Evolutionary conservation across 2,329 filamentous ascomycete species (phyloP).

Genomic region (Rhynchosporium secalis): DNA sequence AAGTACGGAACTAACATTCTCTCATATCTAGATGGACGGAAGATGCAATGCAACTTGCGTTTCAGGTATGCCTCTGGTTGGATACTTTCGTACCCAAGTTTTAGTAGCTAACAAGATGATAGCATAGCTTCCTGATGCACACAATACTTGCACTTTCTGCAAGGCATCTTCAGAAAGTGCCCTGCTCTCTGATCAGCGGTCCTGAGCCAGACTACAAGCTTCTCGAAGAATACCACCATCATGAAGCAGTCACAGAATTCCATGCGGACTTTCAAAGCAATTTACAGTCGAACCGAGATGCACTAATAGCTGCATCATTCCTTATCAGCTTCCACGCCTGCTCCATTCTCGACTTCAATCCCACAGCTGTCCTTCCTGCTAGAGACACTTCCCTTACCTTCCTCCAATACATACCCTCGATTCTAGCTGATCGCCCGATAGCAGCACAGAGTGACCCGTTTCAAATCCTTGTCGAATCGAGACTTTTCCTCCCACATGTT

Average conservation of each 20-base stretch:
- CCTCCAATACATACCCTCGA: conserved; percentile 23
- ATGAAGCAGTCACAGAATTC: conserved; percentile 24
- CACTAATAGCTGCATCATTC: conserved; percentile 27
- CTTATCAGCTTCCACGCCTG: conserved; percentile 26
- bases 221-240: conserved; percentile 24
- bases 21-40: conserved; percentile 18
- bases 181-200: conserved; percentile 1
- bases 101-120: not conserved
- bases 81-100: not conserved
- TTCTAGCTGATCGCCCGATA: conserved; percentile 17
- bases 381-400: conserved; percentile 28
- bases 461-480: conserved; percentile 14
- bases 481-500: conserved; percentile 17
- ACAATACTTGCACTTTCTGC: conserved; percentile 25
- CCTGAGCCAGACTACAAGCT: conserved; percentile 16
- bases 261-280: conserved; percentile 18
- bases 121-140: conserved; percentile 28
- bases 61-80: conserved; percentile 17
- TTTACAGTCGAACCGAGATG: conserved; percentile 21
- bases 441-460: conserved; percentile 15
- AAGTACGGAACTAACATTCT: not conserved
- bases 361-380: conserved; percentile 15
- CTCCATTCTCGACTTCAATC: conserved; percentile 21
- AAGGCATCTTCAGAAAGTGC: conserved; percentile 19
- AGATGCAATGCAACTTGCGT: conserved; percentile 26